Evolutionary conservation across 2,329 filamentous ascomycete genomes (phyloP).

Genomic region (Ascochyta lentis): DNA sequence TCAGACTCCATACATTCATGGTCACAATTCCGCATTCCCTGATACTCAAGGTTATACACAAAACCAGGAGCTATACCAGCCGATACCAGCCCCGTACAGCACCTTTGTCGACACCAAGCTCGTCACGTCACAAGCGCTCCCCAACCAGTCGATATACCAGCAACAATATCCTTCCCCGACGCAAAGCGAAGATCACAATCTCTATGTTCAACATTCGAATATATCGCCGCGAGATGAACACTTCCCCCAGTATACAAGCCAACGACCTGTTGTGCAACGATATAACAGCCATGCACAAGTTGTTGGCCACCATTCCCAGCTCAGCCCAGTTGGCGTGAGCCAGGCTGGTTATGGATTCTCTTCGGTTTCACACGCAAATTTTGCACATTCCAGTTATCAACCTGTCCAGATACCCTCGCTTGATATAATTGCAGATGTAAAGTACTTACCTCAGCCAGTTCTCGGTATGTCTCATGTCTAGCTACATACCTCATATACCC

Average conservation of each 20-base stretch:
- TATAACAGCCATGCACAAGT: constrained; percentile 36
- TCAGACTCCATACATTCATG: constrained; percentile 31
- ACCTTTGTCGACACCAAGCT: constrained; percentile 28
- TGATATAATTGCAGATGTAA: constrained; percentile 46
- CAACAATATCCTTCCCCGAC: constrained; percentile 29
- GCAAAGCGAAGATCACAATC: constrained; percentile 30
- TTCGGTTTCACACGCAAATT: constrained; percentile 36
- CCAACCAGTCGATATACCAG: constrained; percentile 34
- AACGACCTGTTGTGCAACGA: constrained; percentile 27
- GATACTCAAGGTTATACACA: constrained; percentile 34
- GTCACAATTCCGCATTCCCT: constrained; percentile 25
- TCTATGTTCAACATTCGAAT: constrained; percentile 31
- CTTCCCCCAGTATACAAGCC: constrained; percentile 32
- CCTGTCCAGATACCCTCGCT: constrained; percentile 46
- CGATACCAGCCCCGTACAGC: constrained; percentile 36
- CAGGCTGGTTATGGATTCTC: constrained; percentile 26
- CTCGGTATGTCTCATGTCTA: constrained; percentile 52
- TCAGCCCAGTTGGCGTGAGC: constrained; percentile 28
- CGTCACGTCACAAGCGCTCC: constrained; percentile 27
- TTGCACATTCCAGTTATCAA: constrained; percentile 38
- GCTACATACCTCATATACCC: constrained; percentile 42
- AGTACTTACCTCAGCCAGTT: constrained; percentile 47
- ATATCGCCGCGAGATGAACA: constrained; percentile 32
- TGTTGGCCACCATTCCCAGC: constrained; percentile 25
- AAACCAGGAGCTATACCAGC: constrained; percentile 30